Evolutionary conservation across 2,329 filamentous ascomycete species (phyloP), one percentile per base, ranked within the genome.

Genomic region (Arthroderma sp.): DNA sequence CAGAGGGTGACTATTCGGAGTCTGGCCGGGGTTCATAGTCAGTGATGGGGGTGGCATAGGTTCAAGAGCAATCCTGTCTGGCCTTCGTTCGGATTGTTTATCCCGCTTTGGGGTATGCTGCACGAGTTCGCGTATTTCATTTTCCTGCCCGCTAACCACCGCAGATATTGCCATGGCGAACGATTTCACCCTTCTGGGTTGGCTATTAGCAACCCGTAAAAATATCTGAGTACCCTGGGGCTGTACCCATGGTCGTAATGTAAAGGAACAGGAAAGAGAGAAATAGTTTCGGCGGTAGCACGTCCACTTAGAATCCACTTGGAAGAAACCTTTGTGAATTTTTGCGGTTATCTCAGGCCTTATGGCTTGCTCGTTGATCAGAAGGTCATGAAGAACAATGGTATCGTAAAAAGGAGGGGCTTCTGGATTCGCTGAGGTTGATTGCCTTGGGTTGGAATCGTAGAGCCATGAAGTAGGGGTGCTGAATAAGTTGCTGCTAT

Each of bases 281-380:
- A 94, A 91, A 64, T 94, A 94, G 61, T 94, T 94, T 37, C 88
- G 75, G 31, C 87, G 75, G 60, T 94, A 94, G 65, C 87, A 94
- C 0, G 87, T 94, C 86, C 86, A 94, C 54, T 88, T 85, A 11
- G 76, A 73, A 45, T 93, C 87, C 3, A 74, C 75, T 32, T 80
- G 69, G 59, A 94, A 94, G 65, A 94, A 93, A 0, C 87, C 87
- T 55, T 94, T 93, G 61, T 93, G 85, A 48, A 94, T 86, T 55
- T 78, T 81, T 32, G 84, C 85, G 29, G 80, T 73, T 50, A 94
- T 84, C 9, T 84, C 81, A 15, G 83, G 73, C 50, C 79, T 80
- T 52, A 91, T 72, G 37, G 63, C 47, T 9, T 50, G 60, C 29
- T 52, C 57, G 7, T 53, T 56, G 6, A 59, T 60, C 30, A 65